phyloP scores from a whole-genome alignment of 176 grass and related monocot species.

The Tillandsia leiboldiana region DNA sequence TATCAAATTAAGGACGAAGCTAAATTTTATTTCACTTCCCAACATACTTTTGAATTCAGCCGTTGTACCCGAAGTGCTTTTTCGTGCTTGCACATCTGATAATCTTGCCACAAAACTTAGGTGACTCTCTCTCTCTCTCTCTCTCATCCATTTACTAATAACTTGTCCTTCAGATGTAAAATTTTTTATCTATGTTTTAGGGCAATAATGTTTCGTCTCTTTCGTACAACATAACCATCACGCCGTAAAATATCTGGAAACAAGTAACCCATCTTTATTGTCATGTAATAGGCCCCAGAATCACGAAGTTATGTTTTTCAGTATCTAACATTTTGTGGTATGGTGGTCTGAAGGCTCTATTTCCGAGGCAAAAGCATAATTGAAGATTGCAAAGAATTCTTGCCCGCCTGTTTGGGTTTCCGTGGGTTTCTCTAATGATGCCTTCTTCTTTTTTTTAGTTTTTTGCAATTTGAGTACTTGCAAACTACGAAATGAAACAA shows the following conservation, averaged over 20 bases:
- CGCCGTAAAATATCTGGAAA: neutral
- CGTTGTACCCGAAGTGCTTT: slow-evolving; percentile 80
- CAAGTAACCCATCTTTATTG: neutral
- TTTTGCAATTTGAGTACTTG: neutral
- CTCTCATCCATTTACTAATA: neutral
- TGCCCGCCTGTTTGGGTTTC: neutral
- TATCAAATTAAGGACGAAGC: slow-evolving; percentile 60
- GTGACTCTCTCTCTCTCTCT: slow-evolving; percentile 26
- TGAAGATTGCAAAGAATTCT: too few species aligned
- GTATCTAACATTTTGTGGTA: too few species aligned
- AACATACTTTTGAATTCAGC: slow-evolving; percentile 84
- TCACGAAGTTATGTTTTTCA: too few species aligned
- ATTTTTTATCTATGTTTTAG: neutral
- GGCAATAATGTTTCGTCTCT: neutral
- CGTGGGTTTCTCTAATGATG: neutral
- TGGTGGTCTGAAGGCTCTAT: too few species aligned
- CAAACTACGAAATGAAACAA: neutral
- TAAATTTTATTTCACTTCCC: slow-evolving; percentile 81
- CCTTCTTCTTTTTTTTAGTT: neutral
- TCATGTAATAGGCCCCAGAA: neutral
- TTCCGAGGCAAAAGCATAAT: too few species aligned
- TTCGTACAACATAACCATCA: neutral
- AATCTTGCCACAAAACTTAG: slow-evolving; percentile 55
- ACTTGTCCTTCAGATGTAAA: slow-evolving; percentile 8
- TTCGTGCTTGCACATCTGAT: slow-evolving; percentile 43